A percentile compares a stretch with the other conserved stretches of the same genome.
These are phyloP conservation scores for Didymellaceae sp. DNA, from an alignment of 2,329 filamentous ascomycete species.

Conservation along the genomic window DNA sequence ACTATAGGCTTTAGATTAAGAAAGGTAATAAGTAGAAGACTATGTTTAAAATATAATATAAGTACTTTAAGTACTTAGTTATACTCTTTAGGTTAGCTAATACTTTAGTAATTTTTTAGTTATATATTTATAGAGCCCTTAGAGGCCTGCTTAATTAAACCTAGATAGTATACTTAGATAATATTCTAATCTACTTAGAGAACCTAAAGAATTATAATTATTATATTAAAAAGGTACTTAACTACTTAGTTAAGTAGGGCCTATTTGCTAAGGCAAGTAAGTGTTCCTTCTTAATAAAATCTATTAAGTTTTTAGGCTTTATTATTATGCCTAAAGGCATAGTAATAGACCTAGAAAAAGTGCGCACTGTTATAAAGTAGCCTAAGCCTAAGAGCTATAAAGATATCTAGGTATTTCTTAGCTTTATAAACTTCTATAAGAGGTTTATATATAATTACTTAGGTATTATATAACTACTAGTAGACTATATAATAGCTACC, in stretches of 20 bases:
- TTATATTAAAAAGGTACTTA: background rate
- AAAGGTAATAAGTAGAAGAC: constrained; percentile 43
- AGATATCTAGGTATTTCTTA: background rate
- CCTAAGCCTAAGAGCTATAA: background rate
- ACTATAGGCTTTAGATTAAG: background rate
- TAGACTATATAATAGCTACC: background rate
- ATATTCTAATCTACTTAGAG: constrained; percentile 7
- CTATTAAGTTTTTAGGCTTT: background rate
- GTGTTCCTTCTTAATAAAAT: too few species aligned
- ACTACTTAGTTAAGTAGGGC: background rate
- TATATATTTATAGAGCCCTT: background rate
- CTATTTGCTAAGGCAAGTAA: background rate
- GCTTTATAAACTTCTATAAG: background rate
- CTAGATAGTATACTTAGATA: constrained; percentile 1
- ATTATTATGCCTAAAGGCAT: background rate
- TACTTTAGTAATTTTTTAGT: constrained; percentile 3
- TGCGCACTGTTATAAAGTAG: background rate
- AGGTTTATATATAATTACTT: background rate
- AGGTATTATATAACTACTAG: background rate
- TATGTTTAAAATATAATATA: constrained; percentile 27
- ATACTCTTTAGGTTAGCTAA: constrained; percentile 40
- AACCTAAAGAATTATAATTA: background rate
- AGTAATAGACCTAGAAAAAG: background rate
- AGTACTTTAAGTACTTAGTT: constrained; percentile 33
- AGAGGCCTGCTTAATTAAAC: background rate